phyloP scores from a whole-genome alignment of 495 filamentous ascomycete species.

The Antarctomyces pellizariae region DNA sequence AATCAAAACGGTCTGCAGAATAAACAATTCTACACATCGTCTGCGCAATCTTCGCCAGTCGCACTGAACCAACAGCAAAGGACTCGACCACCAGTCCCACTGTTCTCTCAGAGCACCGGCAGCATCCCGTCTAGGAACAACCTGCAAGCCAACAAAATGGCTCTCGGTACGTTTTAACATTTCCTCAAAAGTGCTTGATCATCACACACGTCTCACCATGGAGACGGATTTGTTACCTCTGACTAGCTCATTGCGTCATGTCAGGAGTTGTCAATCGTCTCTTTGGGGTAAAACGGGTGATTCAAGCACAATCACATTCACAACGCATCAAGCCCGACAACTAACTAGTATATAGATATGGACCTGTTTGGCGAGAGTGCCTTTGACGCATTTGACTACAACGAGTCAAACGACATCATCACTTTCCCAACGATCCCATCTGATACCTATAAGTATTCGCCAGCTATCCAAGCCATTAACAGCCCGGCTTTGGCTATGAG shows the following conservation, averaged over 20 bases:
- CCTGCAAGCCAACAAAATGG: too few relatives aligned
- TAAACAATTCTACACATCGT: constrained; percentile 28
- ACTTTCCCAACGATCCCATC: constrained; percentile 20
- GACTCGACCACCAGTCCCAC: constrained; percentile 26
- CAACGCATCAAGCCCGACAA: too few relatives aligned
- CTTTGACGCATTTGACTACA: constrained; percentile 13
- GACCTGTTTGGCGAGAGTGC: constrained; percentile 25
- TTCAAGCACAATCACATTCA: constrained; percentile 11
- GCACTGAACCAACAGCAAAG: constrained; percentile 23
- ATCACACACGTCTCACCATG: too few relatives aligned
- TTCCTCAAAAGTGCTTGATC: too few relatives aligned
- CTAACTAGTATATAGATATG: constrained; percentile 25
- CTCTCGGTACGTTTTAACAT: constrained; percentile 17
- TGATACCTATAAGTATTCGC: too few relatives aligned
- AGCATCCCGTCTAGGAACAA: too few relatives aligned
- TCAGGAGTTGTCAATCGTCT: too few relatives aligned
- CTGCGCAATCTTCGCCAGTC: constrained; percentile 22
- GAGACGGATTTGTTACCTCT: too few relatives aligned
- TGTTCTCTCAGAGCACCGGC: constrained; percentile 25
- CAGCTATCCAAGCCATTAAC: constrained; percentile 22
- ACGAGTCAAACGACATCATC: constrained; percentile 9
- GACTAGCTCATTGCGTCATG: too few relatives aligned
- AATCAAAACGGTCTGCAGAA: constrained; percentile 17
- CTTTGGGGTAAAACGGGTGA: constrained; percentile 7
- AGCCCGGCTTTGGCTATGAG: constrained; percentile 20